Evolutionary conservation across 345 rosid species (phyloP), one percentile per base, ranked within the genome.

Genomic region (Ceriops zippeliana): DNA sequence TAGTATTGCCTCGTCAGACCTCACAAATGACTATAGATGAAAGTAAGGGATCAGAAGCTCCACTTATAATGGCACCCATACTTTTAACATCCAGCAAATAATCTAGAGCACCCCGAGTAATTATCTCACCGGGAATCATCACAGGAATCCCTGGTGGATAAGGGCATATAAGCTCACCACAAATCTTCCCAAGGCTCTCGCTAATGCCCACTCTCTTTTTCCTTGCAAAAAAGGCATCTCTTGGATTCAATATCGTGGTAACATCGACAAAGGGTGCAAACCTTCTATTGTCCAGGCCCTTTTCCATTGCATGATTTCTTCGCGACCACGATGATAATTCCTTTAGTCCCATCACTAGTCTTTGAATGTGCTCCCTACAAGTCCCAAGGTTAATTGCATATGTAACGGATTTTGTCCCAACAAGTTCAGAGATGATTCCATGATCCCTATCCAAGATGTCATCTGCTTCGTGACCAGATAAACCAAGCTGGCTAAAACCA

Each of bases 121-220:
- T 83, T 52, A 73, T 46, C 75, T 86, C 91, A 5, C 91, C 89
- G 0, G 86, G 89, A 47, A 81, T 72, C 73, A 76, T 32, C 15
- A 83, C 77, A 76, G 91, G 75, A 74, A 85, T 70, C 82, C 91
- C 63, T 59, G 82, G 76, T 72, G 89, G 63, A 79, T 84, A 86
- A 42, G 90, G 85, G 64, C 90, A 84, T 73, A 86, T 75, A 17
- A 86, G 83, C 75, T 86, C 88, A 63, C 90, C 87, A 27, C 81
- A 80, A 19, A 80, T 69, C 70, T 75, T 73, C 31, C 83, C 87
- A 37, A 84, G 62, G 68, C 87, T 73, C 66, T 86, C 82, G 54
- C 68, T 65, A 8, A 82, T 20, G 2, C 59, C 34, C 72, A 81
- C 82, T 65, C 76, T 75, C 76, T 68, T 80, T 74, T 84, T 86